Evolutionary conservation across 495 filamentous ascomycete genomes (phyloP).

Genomic region (Neurospora sp.): DNA sequence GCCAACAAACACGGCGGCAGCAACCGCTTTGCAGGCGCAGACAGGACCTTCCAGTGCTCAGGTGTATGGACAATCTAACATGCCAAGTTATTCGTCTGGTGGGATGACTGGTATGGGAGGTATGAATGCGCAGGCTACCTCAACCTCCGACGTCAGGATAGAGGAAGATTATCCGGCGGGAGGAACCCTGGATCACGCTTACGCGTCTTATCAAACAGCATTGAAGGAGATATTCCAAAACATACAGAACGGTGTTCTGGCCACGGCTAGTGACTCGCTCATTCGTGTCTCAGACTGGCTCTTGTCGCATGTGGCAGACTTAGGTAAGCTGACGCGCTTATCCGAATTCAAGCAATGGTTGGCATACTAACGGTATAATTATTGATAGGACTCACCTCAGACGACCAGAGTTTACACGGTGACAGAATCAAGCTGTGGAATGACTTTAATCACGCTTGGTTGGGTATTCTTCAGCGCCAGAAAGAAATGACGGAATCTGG

Average conservation of each 20-base stretch:
- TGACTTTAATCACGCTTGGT: constrained; percentile 93
- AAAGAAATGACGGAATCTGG: constrained; percentile 64
- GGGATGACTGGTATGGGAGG: constrained; percentile 31
- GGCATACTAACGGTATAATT: background rate
- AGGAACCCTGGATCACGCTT: constrained; percentile 50
- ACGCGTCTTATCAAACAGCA: constrained; percentile 60
- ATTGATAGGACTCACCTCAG: constrained; percentile 39
- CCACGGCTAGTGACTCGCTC: constrained; percentile 61
- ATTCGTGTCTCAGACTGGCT: constrained; percentile 79
- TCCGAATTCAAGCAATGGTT: constrained; percentile 12
- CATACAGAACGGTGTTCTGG: constrained; percentile 61
- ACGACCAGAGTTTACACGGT: constrained; percentile 60
- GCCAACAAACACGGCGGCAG: constrained; percentile 51
- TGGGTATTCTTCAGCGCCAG: constrained; percentile 76
- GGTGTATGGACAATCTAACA: constrained; percentile 41
- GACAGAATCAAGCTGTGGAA: constrained; percentile 79
- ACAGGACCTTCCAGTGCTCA: constrained; percentile 29
- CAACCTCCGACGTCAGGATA: constrained; percentile 34
- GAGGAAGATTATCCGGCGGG: constrained; percentile 27
- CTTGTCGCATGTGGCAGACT: constrained; percentile 63
- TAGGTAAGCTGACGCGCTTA: constrained; percentile 54
- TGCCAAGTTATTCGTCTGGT: constrained; percentile 35
- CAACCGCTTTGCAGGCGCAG: constrained; percentile 34
- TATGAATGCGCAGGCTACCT: constrained; percentile 29
- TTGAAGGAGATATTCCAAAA: constrained; percentile 68